These are phyloP conservation scores for Monosporozyma aerobia DNA, from an alignment of 805 yeast species.

Conservation along the genomic window DNA sequence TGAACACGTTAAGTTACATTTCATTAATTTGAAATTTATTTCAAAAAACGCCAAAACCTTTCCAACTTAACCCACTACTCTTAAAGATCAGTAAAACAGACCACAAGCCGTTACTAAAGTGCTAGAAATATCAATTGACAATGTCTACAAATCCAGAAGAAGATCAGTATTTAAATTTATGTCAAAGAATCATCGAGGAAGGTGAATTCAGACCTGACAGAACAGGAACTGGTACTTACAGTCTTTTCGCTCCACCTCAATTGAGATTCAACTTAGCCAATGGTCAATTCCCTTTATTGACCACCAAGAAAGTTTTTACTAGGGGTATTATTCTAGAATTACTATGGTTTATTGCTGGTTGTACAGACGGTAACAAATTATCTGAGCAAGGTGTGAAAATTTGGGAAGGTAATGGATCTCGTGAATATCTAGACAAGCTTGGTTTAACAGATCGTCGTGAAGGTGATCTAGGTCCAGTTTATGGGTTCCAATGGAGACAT, in stretches of 20 bases:
- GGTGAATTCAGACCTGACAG: slow-evolving; percentile 93
- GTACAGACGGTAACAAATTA: slow-evolving; percentile 76
- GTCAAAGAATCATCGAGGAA: slow-evolving; percentile 61
- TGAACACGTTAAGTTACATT: neutral
- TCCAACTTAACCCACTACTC: neutral
- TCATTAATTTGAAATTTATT: neutral
- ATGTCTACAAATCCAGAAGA: slow-evolving; percentile 40
- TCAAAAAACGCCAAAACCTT: neutral
- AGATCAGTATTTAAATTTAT: slow-evolving; percentile 77
- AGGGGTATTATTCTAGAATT: slow-evolving; percentile 84
- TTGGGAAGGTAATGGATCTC: slow-evolving; percentile 98
- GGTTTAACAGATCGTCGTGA: slow-evolving; percentile 76
- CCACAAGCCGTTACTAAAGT: neutral
- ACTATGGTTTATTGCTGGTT: slow-evolving; percentile 86
- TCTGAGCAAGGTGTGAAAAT: slow-evolving; percentile 84
- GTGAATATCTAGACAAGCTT: slow-evolving; percentile 76
- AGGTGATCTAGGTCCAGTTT: slow-evolving; percentile 97
- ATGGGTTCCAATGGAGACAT: slow-evolving; percentile 99
- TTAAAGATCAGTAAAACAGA: neutral
- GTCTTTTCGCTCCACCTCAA: slow-evolving; percentile 94
- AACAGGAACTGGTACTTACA: slow-evolving; percentile 93
- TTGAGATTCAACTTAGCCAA: slow-evolving; percentile 68
- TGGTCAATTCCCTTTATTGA: slow-evolving; percentile 74
- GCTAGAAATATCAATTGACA: neutral
- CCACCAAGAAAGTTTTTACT: slow-evolving; percentile 87